Conservation (phyloP, 495 filamentous ascomycete species). For the Penicillium flavigenum region DNA sequence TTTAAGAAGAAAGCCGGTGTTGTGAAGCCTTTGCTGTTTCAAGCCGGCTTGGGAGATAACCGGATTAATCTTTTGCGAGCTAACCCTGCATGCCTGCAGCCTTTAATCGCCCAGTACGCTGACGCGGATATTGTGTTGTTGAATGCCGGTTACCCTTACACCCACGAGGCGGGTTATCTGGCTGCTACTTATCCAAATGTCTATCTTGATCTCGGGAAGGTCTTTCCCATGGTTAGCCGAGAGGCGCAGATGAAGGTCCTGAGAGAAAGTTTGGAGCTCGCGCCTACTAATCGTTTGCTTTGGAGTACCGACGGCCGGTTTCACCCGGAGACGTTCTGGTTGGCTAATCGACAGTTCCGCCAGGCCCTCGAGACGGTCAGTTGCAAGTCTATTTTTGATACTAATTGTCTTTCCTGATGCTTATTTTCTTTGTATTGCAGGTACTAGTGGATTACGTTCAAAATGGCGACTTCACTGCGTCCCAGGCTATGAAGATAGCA, state of each 20-base stretch:
- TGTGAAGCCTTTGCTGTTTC: slow-evolving; percentile 80
- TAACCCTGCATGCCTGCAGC: slow-evolving; percentile 76
- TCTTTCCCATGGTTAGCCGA: slow-evolving; percentile 79
- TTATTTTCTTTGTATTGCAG: slow-evolving; percentile 28
- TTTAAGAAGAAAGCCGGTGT: slow-evolving; percentile 23
- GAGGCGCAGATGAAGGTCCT: slow-evolving; percentile 76
- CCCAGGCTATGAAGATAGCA: slow-evolving; percentile 59
- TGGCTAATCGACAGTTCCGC: slow-evolving; percentile 76
- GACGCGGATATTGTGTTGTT: slow-evolving; percentile 75
- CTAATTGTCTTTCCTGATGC: slow-evolving; percentile 1
- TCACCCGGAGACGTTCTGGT: slow-evolving; percentile 79
- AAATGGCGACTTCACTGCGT: slow-evolving; percentile 52
- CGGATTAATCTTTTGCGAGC: slow-evolving; percentile 69
- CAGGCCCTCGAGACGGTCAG: slow-evolving; percentile 66
- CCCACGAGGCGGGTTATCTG: slow-evolving; percentile 77
- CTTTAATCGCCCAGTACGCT: slow-evolving; percentile 67
- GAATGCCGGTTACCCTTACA: slow-evolving; percentile 84
- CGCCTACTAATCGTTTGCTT: slow-evolving; percentile 72
- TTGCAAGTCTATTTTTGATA: neutral
- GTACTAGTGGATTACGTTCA: slow-evolving; percentile 63
- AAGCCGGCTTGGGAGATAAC: slow-evolving; percentile 83
- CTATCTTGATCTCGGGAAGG: slow-evolving; percentile 82
- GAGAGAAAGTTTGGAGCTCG: slow-evolving; percentile 71
- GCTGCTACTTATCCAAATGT: slow-evolving; percentile 78
- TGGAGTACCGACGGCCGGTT: slow-evolving; percentile 87